Evolutionary conservation across 1,139 yeast genomes (phyloP).

Genomic region (Ogataea hybrid): DNA sequence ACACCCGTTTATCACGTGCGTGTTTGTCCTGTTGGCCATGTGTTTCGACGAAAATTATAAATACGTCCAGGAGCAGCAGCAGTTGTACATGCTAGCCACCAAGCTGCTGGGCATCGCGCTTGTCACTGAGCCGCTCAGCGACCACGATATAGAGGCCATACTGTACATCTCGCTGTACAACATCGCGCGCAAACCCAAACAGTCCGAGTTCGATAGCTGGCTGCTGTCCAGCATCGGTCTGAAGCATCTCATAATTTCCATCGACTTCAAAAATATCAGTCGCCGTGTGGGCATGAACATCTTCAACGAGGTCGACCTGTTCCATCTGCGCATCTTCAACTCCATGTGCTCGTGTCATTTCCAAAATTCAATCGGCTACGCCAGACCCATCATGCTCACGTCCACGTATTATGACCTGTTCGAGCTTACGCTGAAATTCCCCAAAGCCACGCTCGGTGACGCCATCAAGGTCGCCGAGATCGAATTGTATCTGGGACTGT

Average conservation of each 20-base stretch:
- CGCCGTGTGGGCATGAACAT: constrained; percentile 32
- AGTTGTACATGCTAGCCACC: constrained; percentile 43
- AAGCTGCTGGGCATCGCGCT: constrained; percentile 44
- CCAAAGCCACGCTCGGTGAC: constrained; percentile 47
- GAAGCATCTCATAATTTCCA: constrained; percentile 43
- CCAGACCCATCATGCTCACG: constrained; percentile 40
- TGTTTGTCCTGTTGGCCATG: constrained; percentile 49
- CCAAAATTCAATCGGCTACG: constrained; percentile 46
- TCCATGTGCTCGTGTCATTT: constrained; percentile 47
- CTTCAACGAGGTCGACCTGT: constrained; percentile 38
- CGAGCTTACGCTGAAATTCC: constrained; percentile 40
- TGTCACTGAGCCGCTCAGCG: constrained; percentile 48
- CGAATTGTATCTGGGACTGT: constrained; percentile 36
- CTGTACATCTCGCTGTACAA: constrained; percentile 50
- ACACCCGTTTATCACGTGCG: constrained; percentile 50
- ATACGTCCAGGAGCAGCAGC: constrained; percentile 43
- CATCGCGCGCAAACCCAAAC: constrained; percentile 49
- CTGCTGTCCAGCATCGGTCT: constrained; percentile 47
- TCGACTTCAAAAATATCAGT: constrained; percentile 41
- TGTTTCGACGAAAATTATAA: constrained; percentile 48
- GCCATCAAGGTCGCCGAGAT: constrained; percentile 47
- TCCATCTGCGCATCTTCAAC: constrained; percentile 49
- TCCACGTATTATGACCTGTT: constrained; percentile 37
- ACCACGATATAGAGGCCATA: constrained; percentile 55
- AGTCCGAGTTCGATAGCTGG: constrained; percentile 48